Conservation (phyloP, 805 yeast species). For the Teunomyces gatunensis region DNA sequence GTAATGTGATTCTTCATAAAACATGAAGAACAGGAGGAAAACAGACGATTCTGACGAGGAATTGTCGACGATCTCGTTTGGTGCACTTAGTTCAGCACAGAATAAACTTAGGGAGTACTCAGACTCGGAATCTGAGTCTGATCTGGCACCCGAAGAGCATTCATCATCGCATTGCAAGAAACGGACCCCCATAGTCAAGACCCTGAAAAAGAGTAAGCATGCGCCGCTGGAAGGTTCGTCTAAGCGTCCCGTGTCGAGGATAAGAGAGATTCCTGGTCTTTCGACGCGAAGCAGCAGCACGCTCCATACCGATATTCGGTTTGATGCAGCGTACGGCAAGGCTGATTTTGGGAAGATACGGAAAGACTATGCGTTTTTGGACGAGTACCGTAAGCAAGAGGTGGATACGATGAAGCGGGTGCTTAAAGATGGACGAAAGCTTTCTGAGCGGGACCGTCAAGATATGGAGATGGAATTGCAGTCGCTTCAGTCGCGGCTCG, state of each 20-base stretch:
- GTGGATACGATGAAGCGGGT: slow-evolving; percentile 55
- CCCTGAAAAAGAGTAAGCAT: slow-evolving; percentile 57
- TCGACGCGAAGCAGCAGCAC: slow-evolving; percentile 35
- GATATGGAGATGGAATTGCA: slow-evolving; percentile 57
- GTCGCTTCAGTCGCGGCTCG: slow-evolving; percentile 65
- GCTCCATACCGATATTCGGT: slow-evolving; percentile 78
- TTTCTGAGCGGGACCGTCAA: slow-evolving; percentile 46
- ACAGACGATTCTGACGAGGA: slow-evolving; percentile 4
- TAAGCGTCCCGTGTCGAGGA: slow-evolving; percentile 63
- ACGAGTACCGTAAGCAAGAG: slow-evolving; percentile 79
- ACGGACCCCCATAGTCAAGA: neutral
- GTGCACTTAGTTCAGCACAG: slow-evolving; percentile 61
- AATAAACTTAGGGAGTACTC: slow-evolving; percentile 31
- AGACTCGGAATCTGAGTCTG: slow-evolving; percentile 11
- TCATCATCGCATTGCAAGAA: neutral
- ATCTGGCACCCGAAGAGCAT: neutral
- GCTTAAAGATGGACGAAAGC: slow-evolving; percentile 52
- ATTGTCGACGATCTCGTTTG: slow-evolving; percentile 57
- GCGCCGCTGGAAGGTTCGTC: slow-evolving; percentile 84
- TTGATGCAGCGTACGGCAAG: slow-evolving; percentile 86
- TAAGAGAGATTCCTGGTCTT: slow-evolving; percentile 75
- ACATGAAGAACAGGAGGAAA: neutral
- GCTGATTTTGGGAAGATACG: slow-evolving; percentile 69
- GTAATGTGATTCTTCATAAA: too few relatives aligned
- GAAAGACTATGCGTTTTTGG: slow-evolving; percentile 78